Evolutionary conservation across 352 stramenopile genomes (phyloP), one percentile per base, ranked within the genome.

Genomic region (Globisporangium yorkense): DNA sequence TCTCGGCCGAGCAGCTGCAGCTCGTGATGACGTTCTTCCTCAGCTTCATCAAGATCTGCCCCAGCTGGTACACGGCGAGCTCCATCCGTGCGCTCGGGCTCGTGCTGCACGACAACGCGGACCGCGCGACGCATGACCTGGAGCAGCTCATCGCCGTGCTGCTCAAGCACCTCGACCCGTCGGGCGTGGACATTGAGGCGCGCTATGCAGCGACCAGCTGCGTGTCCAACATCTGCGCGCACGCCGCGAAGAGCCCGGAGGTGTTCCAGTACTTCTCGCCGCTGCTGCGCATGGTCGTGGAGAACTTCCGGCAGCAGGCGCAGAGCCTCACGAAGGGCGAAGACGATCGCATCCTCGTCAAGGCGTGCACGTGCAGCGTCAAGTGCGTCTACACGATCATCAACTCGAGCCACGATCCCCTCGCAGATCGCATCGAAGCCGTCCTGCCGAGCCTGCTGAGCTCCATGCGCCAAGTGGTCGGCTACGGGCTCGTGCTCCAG

Each of bases 371-470:
- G 1, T 89, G 77, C 56, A 95, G 85, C 55, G 85, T 95, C 72
- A 92, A 93, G 66, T 95, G 85, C 66, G 74, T 92, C 21, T 89
- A 83, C 61, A 88, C 82, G 64, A 91, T 95, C 56, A 73, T 93
- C 49, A 83, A 76, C 51, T 78, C 77, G 47, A 85, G 80, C 46
- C 77, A 76, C 27, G 78, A 89, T 20, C 77, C 67, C 5, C 68
- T 91, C 21, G 59, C 41, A 4, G 80, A 86, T 47, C 81, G 75
- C 27, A 89, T 93, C 31, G 66, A 77, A 15, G 66, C 80, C 0
- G 62, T 69, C 6, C 46, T 95, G 44, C 78, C 83, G 2, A 82
- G 71, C 55, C 56, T 93, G 12, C 55, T 95, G 41, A 87, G 61
- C 40, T 89, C 81, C 16, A 90, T 95, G 74, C 83, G 85, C 3